Percentiles rank a stretch among this genome's conserved stretches.
Evolutionary conservation across 2,329 filamentous ascomycete genomes (phyloP).

Genomic region (Calonectria pteridis): DNA sequence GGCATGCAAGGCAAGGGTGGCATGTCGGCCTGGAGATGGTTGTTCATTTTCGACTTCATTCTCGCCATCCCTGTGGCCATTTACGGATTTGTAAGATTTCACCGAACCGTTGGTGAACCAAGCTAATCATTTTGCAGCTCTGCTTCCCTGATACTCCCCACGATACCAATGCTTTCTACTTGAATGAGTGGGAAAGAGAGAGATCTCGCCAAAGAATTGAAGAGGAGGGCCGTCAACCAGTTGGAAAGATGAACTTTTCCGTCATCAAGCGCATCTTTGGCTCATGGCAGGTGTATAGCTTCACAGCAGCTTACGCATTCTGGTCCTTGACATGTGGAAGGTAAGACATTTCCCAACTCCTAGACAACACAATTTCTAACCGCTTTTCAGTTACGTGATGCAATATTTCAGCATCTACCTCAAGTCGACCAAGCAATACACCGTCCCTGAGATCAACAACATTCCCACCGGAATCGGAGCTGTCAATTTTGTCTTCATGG

Average conservation of each 20-base stretch:
- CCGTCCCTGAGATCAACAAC: conserved; percentile 57
- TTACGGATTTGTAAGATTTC: conserved; percentile 32
- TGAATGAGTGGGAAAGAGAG: conserved; percentile 68
- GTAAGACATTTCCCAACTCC: background rate
- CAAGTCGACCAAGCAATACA: conserved; percentile 50
- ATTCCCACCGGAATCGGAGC: conserved; percentile 59
- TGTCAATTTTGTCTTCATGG: conserved; percentile 57
- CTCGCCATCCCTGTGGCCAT: conserved; percentile 52
- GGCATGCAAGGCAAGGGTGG: conserved; percentile 52
- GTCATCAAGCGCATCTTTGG: conserved; percentile 54
- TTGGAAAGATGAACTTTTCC: conserved; percentile 49
- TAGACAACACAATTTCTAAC: background rate
- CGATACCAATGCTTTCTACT: conserved; percentile 56
- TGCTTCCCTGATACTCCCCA: conserved; percentile 59
- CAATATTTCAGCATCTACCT: conserved; percentile 58
- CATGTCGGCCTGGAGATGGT: conserved; percentile 52
- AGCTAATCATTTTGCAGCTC: conserved; percentile 30
- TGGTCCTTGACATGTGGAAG: conserved; percentile 54
- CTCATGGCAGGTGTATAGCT: conserved; percentile 60
- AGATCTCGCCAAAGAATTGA: conserved; percentile 78
- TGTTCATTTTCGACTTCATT: conserved; percentile 55
- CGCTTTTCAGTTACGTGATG: conserved; percentile 48
- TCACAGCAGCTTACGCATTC: conserved; percentile 54
- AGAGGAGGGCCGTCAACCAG: conserved; percentile 58
- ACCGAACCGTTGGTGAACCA: no score